Base-by-base conservation (phyloP, 805 yeast species). In the Barnettozyma siamensis region DNA sequence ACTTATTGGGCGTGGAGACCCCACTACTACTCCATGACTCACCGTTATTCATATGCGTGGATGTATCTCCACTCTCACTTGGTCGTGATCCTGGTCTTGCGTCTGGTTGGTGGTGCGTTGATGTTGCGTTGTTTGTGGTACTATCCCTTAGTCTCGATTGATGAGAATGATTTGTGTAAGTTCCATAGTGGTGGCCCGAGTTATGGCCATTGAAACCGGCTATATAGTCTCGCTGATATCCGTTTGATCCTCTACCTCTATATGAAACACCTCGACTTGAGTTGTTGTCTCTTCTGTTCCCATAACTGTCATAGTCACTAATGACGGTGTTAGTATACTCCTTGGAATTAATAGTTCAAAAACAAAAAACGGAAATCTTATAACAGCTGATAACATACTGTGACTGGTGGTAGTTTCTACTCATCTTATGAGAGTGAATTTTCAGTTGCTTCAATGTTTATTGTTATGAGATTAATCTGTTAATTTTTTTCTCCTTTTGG, bases 351-450 rank as follows among this genome's bases (percentile, higher is more conserved):
- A n/a, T n/a, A n/a, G n/a, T n/a, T n/a, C n/a, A n/a, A n/a, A n/a
- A n/a, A n/a, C n/a, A n/a, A n/a, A n/a, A n/a, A n/a, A n/a, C n/a
- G n/a, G n/a, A n/a, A n/a, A n/a, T n/a, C n/a, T n/a, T n/a, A n/a
- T n/a, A n/a, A n/a, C n/a, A n/a, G n/a, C n/a, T n/a, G n/a, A n/a
- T n/a, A n/a, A 39, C 42, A 12, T 39, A 39, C 42, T 33, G 20
- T 23, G 42, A 40, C 6, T 35, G 30, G 30, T 33, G 19, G 28
- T 40, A 30, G 16, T 40, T 40, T 10, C 42, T 33, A 21, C 42
- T 40, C 42, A 40, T 40, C 15, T 18, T 28, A n/a, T n/a, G n/a
- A n/a, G 37, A 20, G 24, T 17, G 26, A 18, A 8, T 28, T 18
- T 11, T 7, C n/a, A 32, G 15, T 7, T 29, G 31, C 7, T 27